Conservation (phyloP, 257 asterid genomes). For the Schizonepeta tenuifolia region DNA sequence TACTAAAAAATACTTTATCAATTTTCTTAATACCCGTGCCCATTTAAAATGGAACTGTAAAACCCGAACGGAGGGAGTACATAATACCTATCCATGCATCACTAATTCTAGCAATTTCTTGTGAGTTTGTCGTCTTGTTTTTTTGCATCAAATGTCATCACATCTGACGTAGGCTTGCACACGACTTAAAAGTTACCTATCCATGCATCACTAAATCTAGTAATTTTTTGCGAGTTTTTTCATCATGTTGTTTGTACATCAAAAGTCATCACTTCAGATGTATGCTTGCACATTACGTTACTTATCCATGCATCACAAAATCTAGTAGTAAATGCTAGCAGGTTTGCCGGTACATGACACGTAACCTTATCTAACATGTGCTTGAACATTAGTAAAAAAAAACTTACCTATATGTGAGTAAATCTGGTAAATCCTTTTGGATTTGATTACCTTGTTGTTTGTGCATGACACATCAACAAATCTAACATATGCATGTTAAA, state of each 20-base stretch:
- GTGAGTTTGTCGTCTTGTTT: neutral
- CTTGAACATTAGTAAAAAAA: neutral
- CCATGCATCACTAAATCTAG: neutral
- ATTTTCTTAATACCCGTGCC: too few relatives aligned
- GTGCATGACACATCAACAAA: neutral
- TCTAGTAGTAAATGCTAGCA: constrained; percentile 2
- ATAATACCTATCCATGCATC: neutral
- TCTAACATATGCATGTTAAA: neutral
- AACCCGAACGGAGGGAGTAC: too few relatives aligned
- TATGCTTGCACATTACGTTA: too few relatives aligned
- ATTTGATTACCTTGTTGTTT: neutral
- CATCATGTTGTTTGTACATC: too few relatives aligned
- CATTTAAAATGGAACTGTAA: too few relatives aligned
- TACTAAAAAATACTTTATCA: too few relatives aligned
- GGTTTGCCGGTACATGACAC: neutral
- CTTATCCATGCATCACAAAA: neutral
- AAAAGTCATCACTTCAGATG: too few relatives aligned
- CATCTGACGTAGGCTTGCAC: neutral
- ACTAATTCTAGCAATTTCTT: neutral
- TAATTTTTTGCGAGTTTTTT: neutral
- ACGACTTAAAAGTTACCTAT: neutral
- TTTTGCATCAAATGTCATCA: neutral
- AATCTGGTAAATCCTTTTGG: neutral
- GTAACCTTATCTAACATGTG: neutral
- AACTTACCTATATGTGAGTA: neutral